Percentiles rank a stretch among this genome's conserved stretches.
These are phyloP conservation scores for Iris macrosiphon DNA, from an alignment of 106 monocot species.

Conservation along the genomic window DNA sequence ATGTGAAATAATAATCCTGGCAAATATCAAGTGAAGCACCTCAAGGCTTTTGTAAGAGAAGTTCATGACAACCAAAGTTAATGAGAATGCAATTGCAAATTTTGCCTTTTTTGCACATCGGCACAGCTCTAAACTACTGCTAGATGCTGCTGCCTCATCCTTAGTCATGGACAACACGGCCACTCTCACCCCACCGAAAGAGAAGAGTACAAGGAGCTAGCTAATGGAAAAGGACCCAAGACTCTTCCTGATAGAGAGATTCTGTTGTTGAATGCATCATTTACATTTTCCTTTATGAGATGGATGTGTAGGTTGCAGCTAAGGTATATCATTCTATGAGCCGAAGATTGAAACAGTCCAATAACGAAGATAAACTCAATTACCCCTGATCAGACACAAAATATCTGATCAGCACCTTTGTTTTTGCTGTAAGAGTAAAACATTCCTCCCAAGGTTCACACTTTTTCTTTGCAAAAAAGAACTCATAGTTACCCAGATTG, in stretches of 20 bases:
- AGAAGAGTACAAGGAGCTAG: constrained; percentile 64
- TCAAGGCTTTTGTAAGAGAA: constrained; percentile 80
- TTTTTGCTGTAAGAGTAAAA: too few relatives aligned
- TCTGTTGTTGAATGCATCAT: too few relatives aligned
- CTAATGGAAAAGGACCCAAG: constrained; percentile 81
- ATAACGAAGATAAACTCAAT: too few relatives aligned
- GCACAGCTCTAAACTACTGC: constrained; percentile 61
- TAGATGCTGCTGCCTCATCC: constrained; percentile 59
- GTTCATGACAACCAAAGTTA: constrained; percentile 84
- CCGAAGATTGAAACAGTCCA: too few relatives aligned
- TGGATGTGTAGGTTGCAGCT: too few relatives aligned
- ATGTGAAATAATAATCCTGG: constrained; percentile 59
- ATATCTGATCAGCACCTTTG: too few relatives aligned
- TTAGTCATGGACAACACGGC: constrained; percentile 78
- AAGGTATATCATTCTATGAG: too few relatives aligned
- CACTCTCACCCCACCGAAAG: constrained; percentile 39
- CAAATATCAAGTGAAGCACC: constrained; percentile 96
- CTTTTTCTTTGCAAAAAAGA: too few relatives aligned
- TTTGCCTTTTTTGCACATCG: constrained; percentile 74
- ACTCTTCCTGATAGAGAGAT: constrained; percentile 77
- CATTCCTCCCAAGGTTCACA: too few relatives aligned
- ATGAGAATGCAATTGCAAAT: constrained; percentile 59
- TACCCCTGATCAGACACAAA: too few relatives aligned
- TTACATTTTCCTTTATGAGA: too few relatives aligned
- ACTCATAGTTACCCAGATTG: too few relatives aligned